Base-by-base conservation (phyloP, 306 rosid genomes). In the Casuarina glauca region DNA sequence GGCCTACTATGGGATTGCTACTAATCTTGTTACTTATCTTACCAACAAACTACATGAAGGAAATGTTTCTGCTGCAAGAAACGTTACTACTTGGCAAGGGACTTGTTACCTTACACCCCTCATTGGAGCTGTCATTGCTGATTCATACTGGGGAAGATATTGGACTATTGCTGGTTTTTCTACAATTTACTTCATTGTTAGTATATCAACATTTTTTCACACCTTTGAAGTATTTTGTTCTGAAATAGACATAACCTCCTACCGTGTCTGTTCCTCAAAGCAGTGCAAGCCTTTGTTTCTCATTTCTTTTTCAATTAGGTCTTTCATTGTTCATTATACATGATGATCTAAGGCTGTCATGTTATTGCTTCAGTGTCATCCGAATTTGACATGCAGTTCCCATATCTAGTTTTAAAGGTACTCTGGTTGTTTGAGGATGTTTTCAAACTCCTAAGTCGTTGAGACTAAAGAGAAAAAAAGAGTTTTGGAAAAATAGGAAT, bases 121-220 rank as follows among this genome's bases (percentile, higher is more conserved):
- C 26, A 9, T 81, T 11, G 85, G 81, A 17, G 87, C 80, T 45
- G 32, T 70, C 50, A 6, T 80, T 17, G 87, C 87, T 4, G 87
- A 84, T 70, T 54, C 87, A 17, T 80, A 62, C 32, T 84, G 52
- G 69, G 85, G 87, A 49, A 80, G 83, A 80, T 84, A 80, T 48
- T 84, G 87, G 84, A 84, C 87, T 32, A 80, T 84, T 20, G 82
- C 74, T 5, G 46, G 38, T 13, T 84, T 81, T 70, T 42, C 77
- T 41, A 2, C 12, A 45, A 58, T 84, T 53, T 80, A 84, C 70
- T 3, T 84, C 12, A 10, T 77, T 8, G 87, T 80, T 73, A 80
- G 16, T 41, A 36, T 49, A 11, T 13, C 11, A 19, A 52, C 17
- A 42, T 67, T 32, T 44, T 74, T 17, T 68, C 19, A 3, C 6